Evolutionary conservation across 495 filamentous ascomycete species (phyloP).

Genomic region (Thermothielavioides terrestris): DNA sequence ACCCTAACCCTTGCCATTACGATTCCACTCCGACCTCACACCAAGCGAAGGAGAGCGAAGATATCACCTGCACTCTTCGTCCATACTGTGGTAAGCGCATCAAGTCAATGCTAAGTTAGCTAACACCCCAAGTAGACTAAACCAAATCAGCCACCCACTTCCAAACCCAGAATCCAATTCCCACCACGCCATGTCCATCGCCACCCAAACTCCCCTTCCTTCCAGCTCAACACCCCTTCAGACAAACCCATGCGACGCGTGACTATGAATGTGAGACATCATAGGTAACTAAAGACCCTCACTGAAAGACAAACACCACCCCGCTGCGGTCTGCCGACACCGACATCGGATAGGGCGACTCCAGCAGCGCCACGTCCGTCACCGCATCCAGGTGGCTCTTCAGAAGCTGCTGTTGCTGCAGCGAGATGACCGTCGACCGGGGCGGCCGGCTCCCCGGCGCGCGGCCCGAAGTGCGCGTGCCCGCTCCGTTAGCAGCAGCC

Average conservation of each 20-base stretch:
- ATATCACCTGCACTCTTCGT: too few relatives aligned
- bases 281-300: too few relatives aligned
- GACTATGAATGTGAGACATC: too few relatives aligned
- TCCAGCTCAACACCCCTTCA: background rate
- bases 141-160: background rate
- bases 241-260: background rate
- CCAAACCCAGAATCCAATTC: background rate
- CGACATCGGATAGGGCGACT: constrained; percentile 86
- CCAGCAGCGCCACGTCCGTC: constrained; percentile 77
- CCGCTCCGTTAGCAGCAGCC: constrained; percentile 30
- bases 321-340: constrained; percentile 87
- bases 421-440: constrained; percentile 76
- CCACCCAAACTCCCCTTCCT: background rate
- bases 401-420: constrained; percentile 77
- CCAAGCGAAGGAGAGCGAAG: too few relatives aligned
- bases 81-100: too few relatives aligned
- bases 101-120: too few relatives aligned
- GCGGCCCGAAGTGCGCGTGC: constrained; percentile 23
- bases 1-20: constrained; percentile 4
- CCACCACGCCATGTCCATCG: background rate
- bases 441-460: constrained; percentile 42
- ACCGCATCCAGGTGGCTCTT: constrained; percentile 85
- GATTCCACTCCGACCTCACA: background rate
- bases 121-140: too few relatives aligned
- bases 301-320: constrained; percentile 76